Base-by-base conservation (phyloP, 306 rosid genomes). In the Ceratonia siliqua region DNA sequence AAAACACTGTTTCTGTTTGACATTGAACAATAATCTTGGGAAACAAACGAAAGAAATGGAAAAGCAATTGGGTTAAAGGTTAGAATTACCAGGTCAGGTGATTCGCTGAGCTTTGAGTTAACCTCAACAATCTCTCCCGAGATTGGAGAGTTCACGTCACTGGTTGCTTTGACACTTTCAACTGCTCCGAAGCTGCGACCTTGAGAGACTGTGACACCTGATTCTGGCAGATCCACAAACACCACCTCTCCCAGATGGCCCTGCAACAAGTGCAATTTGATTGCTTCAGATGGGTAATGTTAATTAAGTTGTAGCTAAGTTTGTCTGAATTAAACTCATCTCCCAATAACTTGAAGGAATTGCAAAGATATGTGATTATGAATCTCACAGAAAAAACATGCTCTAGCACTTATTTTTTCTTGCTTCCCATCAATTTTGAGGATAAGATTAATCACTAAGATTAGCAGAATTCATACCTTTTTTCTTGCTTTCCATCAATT, bases 231-330 rank as follows among this genome's bases (percentile, higher is more conserved):
- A 62, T 95, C 97, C 83, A 92, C 98, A 72, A 85, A 92, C 89
- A 95, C 99, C 56, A 95, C 84, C 80, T 95, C 98, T 66, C 99
- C 99, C 67, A 95, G 92, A 89, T 95, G 99, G 64, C 76, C 98
- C 98, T 94, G 84, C 71, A 66, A 48, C 25, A 62, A 41, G 36
- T 45, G 6, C 42, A 5, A 5, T 54, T 49, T 38, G 1, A 61
- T n/a, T n/a, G n/a, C n/a, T n/a, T 79, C 52, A 21, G 2, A 39
- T 14, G 9, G 9, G 21, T 61, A 61, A 45, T 9, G 8, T 24
- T 74, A 62, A 38, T 46, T 25, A n/a, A n/a, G n/a, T 36, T 61
- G 43, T 35, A 15, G 2, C 38, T 57, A 12, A 24, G 8, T 13
- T 21, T 18, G 1, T 35, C 27, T 18, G 1, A 38, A n/a, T n/a